These are phyloP conservation scores for Bertia moriformis DNA, from an alignment of 2,329 filamentous ascomycete species.

Conservation along the genomic window DNA sequence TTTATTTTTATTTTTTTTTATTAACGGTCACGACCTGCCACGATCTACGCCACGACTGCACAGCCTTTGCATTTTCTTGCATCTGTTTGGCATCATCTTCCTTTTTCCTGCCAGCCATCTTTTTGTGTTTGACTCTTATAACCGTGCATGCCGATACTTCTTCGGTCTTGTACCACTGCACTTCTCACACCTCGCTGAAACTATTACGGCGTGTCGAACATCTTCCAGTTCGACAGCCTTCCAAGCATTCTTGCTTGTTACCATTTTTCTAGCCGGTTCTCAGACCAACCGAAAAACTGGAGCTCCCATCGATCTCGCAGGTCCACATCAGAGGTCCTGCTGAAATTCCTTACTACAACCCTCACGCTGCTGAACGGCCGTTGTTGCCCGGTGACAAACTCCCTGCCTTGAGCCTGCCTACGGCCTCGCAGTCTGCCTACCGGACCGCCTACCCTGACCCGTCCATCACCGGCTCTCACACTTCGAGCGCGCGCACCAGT, in stretches of 20 bases:
- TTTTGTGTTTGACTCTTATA: background rate
- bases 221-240: background rate
- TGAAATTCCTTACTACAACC: conserved; percentile 58
- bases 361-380: conserved; percentile 46
- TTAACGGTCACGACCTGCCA: background rate
- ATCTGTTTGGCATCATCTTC: conserved; percentile 8
- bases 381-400: conserved; percentile 61
- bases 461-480: conserved; percentile 55
- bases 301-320: conserved; percentile 76
- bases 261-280: conserved; percentile 11
- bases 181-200: too few species aligned
- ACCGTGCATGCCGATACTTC: background rate
- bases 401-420: conserved; percentile 42
- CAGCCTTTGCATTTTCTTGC: conserved; percentile 9
- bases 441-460: conserved; percentile 59
- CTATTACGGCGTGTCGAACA: background rate
- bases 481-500: background rate
- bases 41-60: too few species aligned
- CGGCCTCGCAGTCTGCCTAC: conserved; percentile 50
- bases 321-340: conserved; percentile 65
- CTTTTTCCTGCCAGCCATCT: conserved; percentile 6
- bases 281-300: conserved; percentile 72
- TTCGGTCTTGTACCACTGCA: too few species aligned
- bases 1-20: background rate
- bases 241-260: conserved; percentile 2